These are phyloP conservation scores for Gossypium anomalum DNA, from an alignment of 345 rosid genomes.

Conservation along the genomic window DNA sequence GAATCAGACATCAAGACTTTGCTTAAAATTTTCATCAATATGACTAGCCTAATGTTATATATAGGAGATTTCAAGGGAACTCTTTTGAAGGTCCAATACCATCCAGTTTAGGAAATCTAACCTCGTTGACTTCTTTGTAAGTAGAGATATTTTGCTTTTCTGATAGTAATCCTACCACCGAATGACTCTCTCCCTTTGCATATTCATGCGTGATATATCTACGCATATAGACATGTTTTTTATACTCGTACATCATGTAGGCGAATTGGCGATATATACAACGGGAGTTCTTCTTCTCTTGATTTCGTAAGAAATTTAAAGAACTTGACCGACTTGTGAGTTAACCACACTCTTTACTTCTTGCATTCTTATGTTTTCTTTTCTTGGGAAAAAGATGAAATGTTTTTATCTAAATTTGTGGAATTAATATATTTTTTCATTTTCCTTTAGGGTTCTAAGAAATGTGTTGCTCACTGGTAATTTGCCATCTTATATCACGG, in stretches of 20 bases:
- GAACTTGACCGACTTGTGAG: conserved; percentile 41
- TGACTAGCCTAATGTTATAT: conserved; percentile 10
- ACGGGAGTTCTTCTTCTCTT: conserved; percentile 39
- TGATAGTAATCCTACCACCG: neutral
- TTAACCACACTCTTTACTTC: neutral
- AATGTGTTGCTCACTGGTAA: conserved; percentile 27
- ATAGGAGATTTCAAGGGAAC: conserved; percentile 34
- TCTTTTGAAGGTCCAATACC: conserved; percentile 46
- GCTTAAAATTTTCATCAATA: neutral
- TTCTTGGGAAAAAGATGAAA: neutral
- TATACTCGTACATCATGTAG: conserved; percentile 19
- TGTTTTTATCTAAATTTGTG: neutral
- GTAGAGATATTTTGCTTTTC: conserved; percentile 5
- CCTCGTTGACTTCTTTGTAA: conserved; percentile 31
- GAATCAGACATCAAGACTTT: neutral
- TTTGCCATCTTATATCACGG: conserved; percentile 29
- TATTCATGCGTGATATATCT: neutral
- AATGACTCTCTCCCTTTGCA: neutral
- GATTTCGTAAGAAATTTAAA: conserved; percentile 34
- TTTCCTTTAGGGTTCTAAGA: conserved; percentile 22
- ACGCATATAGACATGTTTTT: neutral
- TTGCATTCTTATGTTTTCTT: neutral
- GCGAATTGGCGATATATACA: conserved; percentile 32
- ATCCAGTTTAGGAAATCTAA: conserved; percentile 28
- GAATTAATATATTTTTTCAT: neutral